These are phyloP conservation scores for Erodium moschatum DNA, from an alignment of 441 rosid species.

Conservation along the genomic window DNA sequence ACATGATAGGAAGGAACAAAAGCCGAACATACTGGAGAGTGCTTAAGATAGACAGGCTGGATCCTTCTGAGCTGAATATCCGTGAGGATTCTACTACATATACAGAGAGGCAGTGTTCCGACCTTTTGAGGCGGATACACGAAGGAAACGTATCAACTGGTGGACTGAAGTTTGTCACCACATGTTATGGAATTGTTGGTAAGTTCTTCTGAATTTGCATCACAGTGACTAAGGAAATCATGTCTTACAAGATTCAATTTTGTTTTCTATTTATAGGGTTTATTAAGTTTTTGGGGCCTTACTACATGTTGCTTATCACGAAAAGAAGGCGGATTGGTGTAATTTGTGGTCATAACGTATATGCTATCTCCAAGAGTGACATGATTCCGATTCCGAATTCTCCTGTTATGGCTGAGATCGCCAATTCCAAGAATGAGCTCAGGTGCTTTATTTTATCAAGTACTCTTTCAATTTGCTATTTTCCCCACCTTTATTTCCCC, in stretches of 20 bases:
- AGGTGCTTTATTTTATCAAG: constrained; percentile 51
- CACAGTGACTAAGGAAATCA: constrained; percentile 4
- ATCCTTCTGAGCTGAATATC: constrained; percentile 43
- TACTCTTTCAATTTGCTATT: neutral
- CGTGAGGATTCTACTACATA: constrained; percentile 49
- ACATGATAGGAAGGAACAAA: constrained; percentile 64
- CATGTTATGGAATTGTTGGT: constrained; percentile 72
- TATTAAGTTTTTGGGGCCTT: constrained; percentile 64
- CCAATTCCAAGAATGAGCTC: constrained; percentile 61
- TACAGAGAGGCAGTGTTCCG: constrained; percentile 45
- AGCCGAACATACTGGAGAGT: constrained; percentile 48
- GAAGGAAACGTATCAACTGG: constrained; percentile 60
- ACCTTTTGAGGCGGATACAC: constrained; percentile 45
- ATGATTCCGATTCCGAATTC: constrained; percentile 49
- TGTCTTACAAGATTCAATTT: neutral
- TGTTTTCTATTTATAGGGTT: constrained; percentile 38
- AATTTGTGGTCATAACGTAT: constrained; percentile 56
- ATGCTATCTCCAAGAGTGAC: constrained; percentile 47
- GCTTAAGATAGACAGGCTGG: constrained; percentile 53
- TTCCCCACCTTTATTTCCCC: too few relatives aligned
- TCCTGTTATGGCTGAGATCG: constrained; percentile 46
- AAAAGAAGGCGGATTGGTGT: constrained; percentile 60
- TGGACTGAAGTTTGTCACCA: constrained; percentile 62
- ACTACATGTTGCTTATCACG: constrained; percentile 62
- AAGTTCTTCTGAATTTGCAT: constrained; percentile 13